Evolutionary conservation across 2,329 filamentous ascomycete species (phyloP).

Genomic region (Didymosphaeria variabile): DNA sequence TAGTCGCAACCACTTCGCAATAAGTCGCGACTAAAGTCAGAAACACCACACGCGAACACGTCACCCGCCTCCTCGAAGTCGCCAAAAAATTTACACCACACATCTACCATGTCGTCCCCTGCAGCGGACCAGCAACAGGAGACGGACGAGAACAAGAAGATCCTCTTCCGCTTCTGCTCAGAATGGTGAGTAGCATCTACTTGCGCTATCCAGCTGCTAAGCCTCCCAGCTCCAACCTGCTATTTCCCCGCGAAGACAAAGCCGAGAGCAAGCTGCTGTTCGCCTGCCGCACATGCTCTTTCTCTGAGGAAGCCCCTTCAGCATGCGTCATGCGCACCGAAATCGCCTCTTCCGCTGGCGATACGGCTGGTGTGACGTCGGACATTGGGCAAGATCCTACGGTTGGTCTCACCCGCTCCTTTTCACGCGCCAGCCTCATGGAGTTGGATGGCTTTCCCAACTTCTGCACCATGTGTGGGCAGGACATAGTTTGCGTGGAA

Average conservation of each 20-base stretch:
- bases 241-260: slow-evolving; percentile 96
- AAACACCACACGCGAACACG: not conserved
- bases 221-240: slow-evolving; percentile 80
- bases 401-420: slow-evolving; percentile 72
- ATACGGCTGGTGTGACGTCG: slow-evolving; percentile 96
- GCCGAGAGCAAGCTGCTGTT: slow-evolving; percentile 87
- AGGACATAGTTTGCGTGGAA: slow-evolving; percentile 63
- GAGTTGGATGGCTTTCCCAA: slow-evolving; percentile 49
- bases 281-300: slow-evolving; percentile 94
- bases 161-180: slow-evolving; percentile 97
- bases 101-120: slow-evolving; percentile 48
- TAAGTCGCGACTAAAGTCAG: not conserved
- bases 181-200: slow-evolving; percentile 72
- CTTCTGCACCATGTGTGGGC: slow-evolving; percentile 67
- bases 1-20: not conserved
- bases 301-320: slow-evolving; percentile 84
- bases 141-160: slow-evolving; percentile 59
- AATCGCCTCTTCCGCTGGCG: slow-evolving; percentile 88
- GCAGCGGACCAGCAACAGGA: slow-evolving; percentile 53
- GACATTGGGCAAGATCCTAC: slow-evolving; percentile 98
- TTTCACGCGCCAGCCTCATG: slow-evolving; percentile 38
- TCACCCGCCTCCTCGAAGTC: not conserved
- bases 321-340: slow-evolving; percentile 96
- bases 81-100: not conserved
- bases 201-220: slow-evolving; percentile 19